Evolutionary conservation across 78 protist species (phyloP), one percentile per base, ranked within the genome.

Genomic region (Monosiga brevicollis): DNA sequence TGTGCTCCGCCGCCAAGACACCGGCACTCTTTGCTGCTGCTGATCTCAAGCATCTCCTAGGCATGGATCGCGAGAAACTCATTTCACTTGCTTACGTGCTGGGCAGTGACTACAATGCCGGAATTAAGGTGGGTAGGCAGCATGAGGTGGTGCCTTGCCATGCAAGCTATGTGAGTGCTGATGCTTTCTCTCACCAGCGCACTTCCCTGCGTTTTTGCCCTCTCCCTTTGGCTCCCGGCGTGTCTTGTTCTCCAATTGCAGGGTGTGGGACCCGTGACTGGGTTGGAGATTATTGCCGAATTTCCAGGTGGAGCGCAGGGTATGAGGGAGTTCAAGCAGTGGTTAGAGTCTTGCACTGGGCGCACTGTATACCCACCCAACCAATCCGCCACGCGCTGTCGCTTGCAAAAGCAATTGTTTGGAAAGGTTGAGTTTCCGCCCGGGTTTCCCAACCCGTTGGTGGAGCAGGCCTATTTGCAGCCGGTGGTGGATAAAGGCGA

Each of bases 31-130:
- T 37, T 75, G 1, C 55, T 42, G 6, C 9, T 20, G 70, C 0
- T 37, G 42, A 20, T 0, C 2, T 88, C 26, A 39, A 76, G 71
- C 1, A 32, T 1, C 15, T 0, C 23, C 75, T 80, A 11, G 85
- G 83, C 35, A 42, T 84, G 37, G 76, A 78, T 37, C 78, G 85
- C 6, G 42, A 35, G 38, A 0, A 0, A 25, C 83, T 89, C 37
- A 71, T 89, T 11, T 2, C 0, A 0, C 84, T 89, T 9, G 92
- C 89, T 3, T 20, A 49, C 41, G 79, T 91, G 55, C 85, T 90
- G 39, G 94, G 94, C 71, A 37, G 82, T 37, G 94, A 91, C 84
- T 91, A 91, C 90, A 76, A 83, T 1, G 83, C 37, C 6, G 94
- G 94, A 23, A 39, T 91, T 29, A 15, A 32, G n/a, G n/a, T n/a